Evolutionary conservation across 2,329 filamentous ascomycete species (phyloP).

Genomic region (Pseudogymnoascus destructans): DNA sequence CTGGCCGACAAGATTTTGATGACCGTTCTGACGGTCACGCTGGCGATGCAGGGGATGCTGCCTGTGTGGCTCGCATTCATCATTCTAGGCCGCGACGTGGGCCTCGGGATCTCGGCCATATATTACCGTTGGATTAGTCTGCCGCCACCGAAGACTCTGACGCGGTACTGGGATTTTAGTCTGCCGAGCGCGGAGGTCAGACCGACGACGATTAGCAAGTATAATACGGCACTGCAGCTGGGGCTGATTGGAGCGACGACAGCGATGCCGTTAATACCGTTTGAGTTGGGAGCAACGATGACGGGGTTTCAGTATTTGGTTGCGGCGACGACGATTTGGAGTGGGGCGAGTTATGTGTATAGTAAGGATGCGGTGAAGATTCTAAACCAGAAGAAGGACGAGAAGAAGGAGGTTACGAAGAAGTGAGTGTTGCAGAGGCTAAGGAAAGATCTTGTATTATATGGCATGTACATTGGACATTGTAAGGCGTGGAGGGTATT

Average conservation of each 20-base stretch:
- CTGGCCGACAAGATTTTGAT: constrained; percentile 96
- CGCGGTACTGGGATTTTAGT: constrained; percentile 93
- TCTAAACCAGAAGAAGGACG: constrained; percentile 32
- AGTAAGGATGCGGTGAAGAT: constrained; percentile 89
- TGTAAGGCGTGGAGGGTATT: neutral
- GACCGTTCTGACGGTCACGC: constrained; percentile 77
- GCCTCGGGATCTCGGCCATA: constrained; percentile 70
- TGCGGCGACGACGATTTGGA: constrained; percentile 83
- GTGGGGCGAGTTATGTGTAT: constrained; percentile 81
- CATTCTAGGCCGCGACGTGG: constrained; percentile 79
- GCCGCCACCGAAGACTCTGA: constrained; percentile 83
- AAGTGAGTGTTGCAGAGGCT: neutral
- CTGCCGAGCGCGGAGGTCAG: constrained; percentile 76
- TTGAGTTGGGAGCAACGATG: constrained; percentile 41
- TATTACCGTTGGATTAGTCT: constrained; percentile 95
- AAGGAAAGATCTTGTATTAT: neutral
- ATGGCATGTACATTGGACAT: neutral
- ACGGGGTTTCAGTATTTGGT: constrained; percentile 64
- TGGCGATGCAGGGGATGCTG: constrained; percentile 71
- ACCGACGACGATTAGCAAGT: constrained; percentile 73
- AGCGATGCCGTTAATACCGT: constrained; percentile 60
- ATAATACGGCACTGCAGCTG: constrained; percentile 88
- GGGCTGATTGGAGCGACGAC: constrained; percentile 76
- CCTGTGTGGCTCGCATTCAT: constrained; percentile 82
- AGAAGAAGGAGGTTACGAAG: constrained; percentile 7